These are phyloP conservation scores for Psilocybe azurescens DNA, from an alignment of 768 basidiomycete genomes.

Conservation along the genomic window DNA sequence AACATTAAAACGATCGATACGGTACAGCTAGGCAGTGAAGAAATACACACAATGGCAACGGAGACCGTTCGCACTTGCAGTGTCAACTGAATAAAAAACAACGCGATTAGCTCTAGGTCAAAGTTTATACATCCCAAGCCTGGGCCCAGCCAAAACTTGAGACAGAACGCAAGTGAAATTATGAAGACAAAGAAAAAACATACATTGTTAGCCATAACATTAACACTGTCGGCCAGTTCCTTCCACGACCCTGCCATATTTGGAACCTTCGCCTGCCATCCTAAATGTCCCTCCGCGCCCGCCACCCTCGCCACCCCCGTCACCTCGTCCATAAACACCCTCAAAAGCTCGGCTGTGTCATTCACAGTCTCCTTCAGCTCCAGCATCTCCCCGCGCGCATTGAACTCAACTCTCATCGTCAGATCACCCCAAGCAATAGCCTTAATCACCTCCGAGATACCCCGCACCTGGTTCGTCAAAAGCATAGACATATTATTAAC, in stretches of 20 bases:
- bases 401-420: conserved; percentile 91
- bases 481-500: conserved; percentile 86
- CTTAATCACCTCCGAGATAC: conserved; percentile 90
- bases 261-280: conserved; percentile 91
- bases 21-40: background rate
- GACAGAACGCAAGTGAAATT: background rate
- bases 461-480: conserved; percentile 87
- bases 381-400: conserved; percentile 91
- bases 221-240: conserved; percentile 94
- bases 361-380: conserved; percentile 94
- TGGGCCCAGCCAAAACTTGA: background rate
- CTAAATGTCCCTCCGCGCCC: conserved; percentile 94
- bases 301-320: conserved; percentile 92
- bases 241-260: conserved; percentile 98
- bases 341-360: conserved; percentile 88
- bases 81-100: conserved; percentile 63
- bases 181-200: conserved; percentile 29
- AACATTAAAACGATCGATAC: background rate
- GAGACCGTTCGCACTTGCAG: conserved; percentile 93
- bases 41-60: conserved; percentile 75
- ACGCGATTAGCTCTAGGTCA: background rate
- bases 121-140: background rate
- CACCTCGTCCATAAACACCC: conserved; percentile 83
- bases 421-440: conserved; percentile 94
- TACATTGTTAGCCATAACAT: conserved; percentile 93